Evolutionary conservation across 805 yeast genomes (phyloP).

Genomic region (Debaryomyces prosopidis): DNA sequence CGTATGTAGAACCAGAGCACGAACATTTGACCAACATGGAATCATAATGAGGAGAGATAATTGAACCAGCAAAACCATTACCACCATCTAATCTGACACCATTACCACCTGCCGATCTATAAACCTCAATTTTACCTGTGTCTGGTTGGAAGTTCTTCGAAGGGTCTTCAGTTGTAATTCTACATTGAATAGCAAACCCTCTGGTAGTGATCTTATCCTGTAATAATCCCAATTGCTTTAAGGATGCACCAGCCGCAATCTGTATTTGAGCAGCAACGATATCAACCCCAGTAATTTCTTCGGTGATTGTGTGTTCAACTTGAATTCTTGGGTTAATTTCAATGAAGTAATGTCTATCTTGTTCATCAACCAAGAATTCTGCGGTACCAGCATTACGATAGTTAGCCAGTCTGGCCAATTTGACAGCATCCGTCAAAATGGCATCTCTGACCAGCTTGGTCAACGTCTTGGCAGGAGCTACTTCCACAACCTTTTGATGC

Average conservation of each 20-base stretch:
- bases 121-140: slow-evolving; percentile 96
- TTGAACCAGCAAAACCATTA: slow-evolving; percentile 95
- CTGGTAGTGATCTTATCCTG: slow-evolving; percentile 95
- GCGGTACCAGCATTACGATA: slow-evolving; percentile 99
- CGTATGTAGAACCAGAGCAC: slow-evolving; percentile 95
- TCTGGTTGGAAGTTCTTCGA: slow-evolving; percentile 96
- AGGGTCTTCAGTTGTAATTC: slow-evolving; percentile 98
- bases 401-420: slow-evolving; percentile 81
- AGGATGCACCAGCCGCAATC: slow-evolving; percentile 96
- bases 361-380: slow-evolving; percentile 89
- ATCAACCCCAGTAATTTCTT: slow-evolving; percentile 98
- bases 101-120: slow-evolving; percentile 98
- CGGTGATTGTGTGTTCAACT: slow-evolving; percentile 98
- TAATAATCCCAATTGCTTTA: slow-evolving; percentile 85
- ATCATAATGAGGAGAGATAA: slow-evolving; percentile 96
- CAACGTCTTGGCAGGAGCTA: slow-evolving; percentile 94
- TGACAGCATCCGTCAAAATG: slow-evolving; percentile 92
- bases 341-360: slow-evolving; percentile 94
- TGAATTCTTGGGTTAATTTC: slow-evolving; percentile 98
- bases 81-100: slow-evolving; percentile 99
- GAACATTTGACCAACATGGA: slow-evolving; percentile 98
- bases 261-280: slow-evolving; percentile 98
- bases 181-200: slow-evolving; percentile 98
- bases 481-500: slow-evolving; percentile 98
- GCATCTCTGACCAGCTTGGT: slow-evolving; percentile 85